Base-by-base conservation (phyloP, 306 rosid species). In the Corylus americana region DNA sequence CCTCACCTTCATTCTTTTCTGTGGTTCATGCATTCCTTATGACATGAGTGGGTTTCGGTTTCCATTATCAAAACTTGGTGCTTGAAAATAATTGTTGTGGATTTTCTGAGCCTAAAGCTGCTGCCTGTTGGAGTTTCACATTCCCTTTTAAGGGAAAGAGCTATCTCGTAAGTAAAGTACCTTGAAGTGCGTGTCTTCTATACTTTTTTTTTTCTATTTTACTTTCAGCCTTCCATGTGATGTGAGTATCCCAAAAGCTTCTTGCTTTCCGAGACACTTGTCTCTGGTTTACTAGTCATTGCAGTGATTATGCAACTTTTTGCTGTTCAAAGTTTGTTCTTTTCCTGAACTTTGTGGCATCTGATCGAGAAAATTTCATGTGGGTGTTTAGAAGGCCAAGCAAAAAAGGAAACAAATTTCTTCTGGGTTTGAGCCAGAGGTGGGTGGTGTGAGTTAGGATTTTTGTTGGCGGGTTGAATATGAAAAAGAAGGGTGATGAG, bases 161-260 rank as follows among this genome's bases (percentile, higher is more conserved):
- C 8, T 76, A 78, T 63, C 67, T 53, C 17, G 62, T 76, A 74
- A 76, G 73, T 83, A 80, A 90, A 85, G 84, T 80, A 53, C 81
- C 85, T 87, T 70, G 93, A 79, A 87, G 83, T 90, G 86, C 84
- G 90, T 47, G 92, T 80, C 81, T 25, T 85, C 87, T 71, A 27
- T 76, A 76, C 74, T 80, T 51, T 66, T 42, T 42, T 42, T 42
- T 42, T 5, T 5, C 0, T 42, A 5, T 3, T 39, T 39, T 39
- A 4, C 6, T 81, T 75, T 78, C 54, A 7, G 29, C 80, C 70
- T 63, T 78, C 84, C 62, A 49, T 55, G 74, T 54, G 75, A 49
- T 55, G 74, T 54, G 75, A 68, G 57, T 3, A 53, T 25, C 82
- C 74, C 25, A 80, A 81, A 88, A 84, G 85, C 78, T 55, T 70